Evolutionary conservation across 1,139 yeast species (phyloP).

Genomic region (Saccharomyces uvarum): DNA sequence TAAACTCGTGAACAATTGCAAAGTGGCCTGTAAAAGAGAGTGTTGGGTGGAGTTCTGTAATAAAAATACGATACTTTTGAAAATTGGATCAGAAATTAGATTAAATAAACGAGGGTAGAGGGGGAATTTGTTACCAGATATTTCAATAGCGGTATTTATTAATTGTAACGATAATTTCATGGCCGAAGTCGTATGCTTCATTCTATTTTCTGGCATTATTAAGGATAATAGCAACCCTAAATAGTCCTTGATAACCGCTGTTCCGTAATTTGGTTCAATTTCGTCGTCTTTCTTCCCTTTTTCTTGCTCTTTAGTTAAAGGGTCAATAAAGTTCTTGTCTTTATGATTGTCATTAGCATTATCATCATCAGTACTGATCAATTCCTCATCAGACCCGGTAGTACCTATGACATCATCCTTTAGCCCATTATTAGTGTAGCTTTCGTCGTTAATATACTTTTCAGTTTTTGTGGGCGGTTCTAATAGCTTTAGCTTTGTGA

Average conservation of each 20-base stretch:
- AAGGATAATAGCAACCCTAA: slow-evolving; percentile 70
- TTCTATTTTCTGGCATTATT: slow-evolving; percentile 71
- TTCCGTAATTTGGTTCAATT: slow-evolving; percentile 27
- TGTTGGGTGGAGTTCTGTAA: slow-evolving; percentile 61
- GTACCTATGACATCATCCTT: slow-evolving; percentile 29
- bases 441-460: slow-evolving; percentile 28
- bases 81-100: slow-evolving; percentile 66
- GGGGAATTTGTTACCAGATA: slow-evolving; percentile 61
- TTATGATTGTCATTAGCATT: not conserved
- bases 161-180: slow-evolving; percentile 73
- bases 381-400: not conserved
- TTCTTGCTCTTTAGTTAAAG: not conserved
- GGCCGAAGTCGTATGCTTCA: slow-evolving; percentile 79
- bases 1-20: slow-evolving; percentile 65
- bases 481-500: slow-evolving; percentile 49
- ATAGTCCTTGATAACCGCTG: slow-evolving; percentile 33
- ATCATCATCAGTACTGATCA: not conserved
- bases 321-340: not conserved
- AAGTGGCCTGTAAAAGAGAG: slow-evolving; percentile 60
- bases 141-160: slow-evolving; percentile 71
- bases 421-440: slow-evolving; percentile 27
- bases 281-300: not conserved
- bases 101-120: slow-evolving; percentile 57
- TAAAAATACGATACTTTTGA: slow-evolving; percentile 72
- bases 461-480: slow-evolving; percentile 37